Evolutionary conservation across 2,329 filamentous ascomycete species (phyloP).

Genomic region (Aspergillus tamarii): DNA sequence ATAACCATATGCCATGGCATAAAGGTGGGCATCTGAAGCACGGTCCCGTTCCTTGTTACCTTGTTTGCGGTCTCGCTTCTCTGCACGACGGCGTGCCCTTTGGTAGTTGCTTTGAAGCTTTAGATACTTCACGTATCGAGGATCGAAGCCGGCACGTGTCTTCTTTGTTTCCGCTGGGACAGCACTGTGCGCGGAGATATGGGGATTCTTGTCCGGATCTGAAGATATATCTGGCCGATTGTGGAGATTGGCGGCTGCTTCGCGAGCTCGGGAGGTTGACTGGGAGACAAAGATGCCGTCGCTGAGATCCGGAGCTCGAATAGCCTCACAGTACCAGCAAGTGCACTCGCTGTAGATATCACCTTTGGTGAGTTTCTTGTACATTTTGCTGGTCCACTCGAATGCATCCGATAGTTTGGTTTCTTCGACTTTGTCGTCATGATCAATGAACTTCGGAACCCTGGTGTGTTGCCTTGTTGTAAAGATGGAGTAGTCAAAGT

Average conservation of each 20-base stretch:
- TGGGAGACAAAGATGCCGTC: constrained; percentile 42
- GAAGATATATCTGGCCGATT: constrained; percentile 47
- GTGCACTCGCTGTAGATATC: constrained; percentile 58
- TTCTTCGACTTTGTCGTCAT: constrained; percentile 83
- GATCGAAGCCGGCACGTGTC: constrained; percentile 16
- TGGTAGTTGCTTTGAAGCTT: constrained; percentile 61
- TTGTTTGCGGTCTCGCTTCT: constrained; percentile 33
- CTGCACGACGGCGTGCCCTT: constrained; percentile 35
- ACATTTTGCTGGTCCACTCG: constrained; percentile 71
- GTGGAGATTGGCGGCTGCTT: constrained; percentile 52
- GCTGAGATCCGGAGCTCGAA: constrained; percentile 61
- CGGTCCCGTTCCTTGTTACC: constrained; percentile 32
- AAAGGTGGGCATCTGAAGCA: constrained; percentile 22
- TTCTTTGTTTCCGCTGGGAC: constrained; percentile 45
- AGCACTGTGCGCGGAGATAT: constrained; percentile 75
- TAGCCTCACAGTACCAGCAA: constrained; percentile 68
- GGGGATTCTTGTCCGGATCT: constrained; percentile 61
- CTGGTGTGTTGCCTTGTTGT: constrained; percentile 33
- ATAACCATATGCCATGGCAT: constrained; percentile 48
- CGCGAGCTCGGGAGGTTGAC: constrained; percentile 56
- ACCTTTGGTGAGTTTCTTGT: constrained; percentile 64
- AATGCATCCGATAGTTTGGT: constrained; percentile 66
- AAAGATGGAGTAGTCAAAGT: constrained; percentile 61
- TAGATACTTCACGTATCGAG: constrained; percentile 37
- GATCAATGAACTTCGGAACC: constrained; percentile 66